Conservation (phyloP, 1,139 yeast genomes). For the Kodamaea fungicola region DNA sequence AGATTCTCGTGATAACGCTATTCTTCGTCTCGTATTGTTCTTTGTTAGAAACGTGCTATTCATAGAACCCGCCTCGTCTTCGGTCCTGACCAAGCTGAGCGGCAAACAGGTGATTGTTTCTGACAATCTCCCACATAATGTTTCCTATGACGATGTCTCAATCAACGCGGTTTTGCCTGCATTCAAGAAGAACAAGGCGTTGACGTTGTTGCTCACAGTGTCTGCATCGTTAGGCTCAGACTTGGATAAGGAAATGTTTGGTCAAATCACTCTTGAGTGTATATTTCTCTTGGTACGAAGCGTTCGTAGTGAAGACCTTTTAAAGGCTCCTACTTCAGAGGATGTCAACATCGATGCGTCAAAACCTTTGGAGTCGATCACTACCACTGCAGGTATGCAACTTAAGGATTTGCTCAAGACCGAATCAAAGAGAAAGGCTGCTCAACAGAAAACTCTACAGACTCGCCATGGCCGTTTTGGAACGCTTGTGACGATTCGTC, state of each 20-base stretch:
- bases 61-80: conserved; percentile 65
- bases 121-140: conserved; percentile 52
- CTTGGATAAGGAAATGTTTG: conserved; percentile 59
- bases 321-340: neutral
- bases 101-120: conserved; percentile 21
- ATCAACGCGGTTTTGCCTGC: conserved; percentile 54
- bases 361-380: conserved; percentile 16
- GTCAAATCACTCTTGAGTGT: conserved; percentile 65
- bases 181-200: conserved; percentile 65
- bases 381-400: conserved; percentile 32
- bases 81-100: conserved; percentile 40
- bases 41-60: conserved; percentile 73
- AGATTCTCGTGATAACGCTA: conserved; percentile 67
- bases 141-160: conserved; percentile 65
- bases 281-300: conserved; percentile 62
- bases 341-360: conserved; percentile 10
- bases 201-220: conserved; percentile 66
- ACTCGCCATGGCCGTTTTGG: conserved; percentile 93
- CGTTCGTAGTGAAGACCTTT: conserved; percentile 34
- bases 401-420: conserved; percentile 53
- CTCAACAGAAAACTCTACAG: conserved; percentile 50
- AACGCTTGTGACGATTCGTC: conserved; percentile 68
- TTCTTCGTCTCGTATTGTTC: conserved; percentile 67
- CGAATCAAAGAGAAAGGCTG: conserved; percentile 54
- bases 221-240: conserved; percentile 63